Evolutionary conservation across 208 protist species (phyloP), one percentile per base, ranked within the genome.

Genomic region (Trypanosoma boissoni): DNA sequence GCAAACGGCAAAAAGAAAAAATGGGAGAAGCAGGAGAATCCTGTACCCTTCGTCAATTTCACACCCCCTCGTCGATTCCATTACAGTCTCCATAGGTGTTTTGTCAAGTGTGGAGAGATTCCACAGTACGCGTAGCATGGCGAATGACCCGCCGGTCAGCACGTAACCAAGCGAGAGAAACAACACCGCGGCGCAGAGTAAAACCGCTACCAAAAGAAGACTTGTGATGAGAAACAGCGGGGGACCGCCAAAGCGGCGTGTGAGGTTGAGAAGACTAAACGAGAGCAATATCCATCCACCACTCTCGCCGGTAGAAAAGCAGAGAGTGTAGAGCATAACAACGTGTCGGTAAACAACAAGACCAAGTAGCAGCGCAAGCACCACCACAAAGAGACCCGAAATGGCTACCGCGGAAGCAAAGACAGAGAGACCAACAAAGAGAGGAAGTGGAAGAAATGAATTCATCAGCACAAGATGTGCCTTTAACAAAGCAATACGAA

Each of bases 341-440:
- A 58, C 60, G 26, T 53, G 31, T 21, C 60, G 53, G 34, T 66
- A 66, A 21, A 57, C 60, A 2, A 56, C n/a, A n/a, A 66, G 48
- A 20, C 39, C n/a, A 2, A 66, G 28, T 2, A 66, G 12, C 21
- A 55, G 3, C n/a, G 21, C 23, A 14, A 52, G 32, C 14, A 57
- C 39, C n/a, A 66, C 9, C 12, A 58, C 34, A 24, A 66, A 53
- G 16, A 66, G 36, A 26, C 60, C 60, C 6, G 60, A 66, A 1
- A 57, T 48, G 27, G 60, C 60, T 3, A 66, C 48, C 10, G 60
- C 46, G 32, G 46, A 57, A 27, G 44, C 28, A 36, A 57, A 66
- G 0, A 55, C 3, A 16, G 60, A 31, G 51, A 48, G 50, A 14
- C 60, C 60, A n/a, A 66, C 24, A 44, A 66, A 46, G 1, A 66